Evolutionary conservation across 139 green algal genomes (phyloP), one percentile per base, ranked within the genome.

Genomic region (Deuterostichococcus epilithicus): DNA sequence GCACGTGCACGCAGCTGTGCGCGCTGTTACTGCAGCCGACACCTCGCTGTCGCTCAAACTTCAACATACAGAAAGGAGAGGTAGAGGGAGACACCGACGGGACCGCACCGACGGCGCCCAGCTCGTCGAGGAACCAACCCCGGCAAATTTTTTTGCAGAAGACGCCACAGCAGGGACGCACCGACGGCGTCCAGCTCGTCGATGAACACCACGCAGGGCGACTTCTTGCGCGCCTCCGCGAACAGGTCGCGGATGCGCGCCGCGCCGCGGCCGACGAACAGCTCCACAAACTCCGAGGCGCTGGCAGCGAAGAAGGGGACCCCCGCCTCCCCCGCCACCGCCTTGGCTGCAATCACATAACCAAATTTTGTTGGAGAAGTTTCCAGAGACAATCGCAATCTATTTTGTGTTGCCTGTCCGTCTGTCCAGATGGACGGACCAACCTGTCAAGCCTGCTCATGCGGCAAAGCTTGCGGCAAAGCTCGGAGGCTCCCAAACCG

Each of bases 201-300:
- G 69, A 99, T 97, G 84, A 99, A 99, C n/a, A 99, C 87, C 15
- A 99, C 90, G 63, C 86, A 92, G 30, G 94, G 91, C 28, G 88
- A 80, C 22, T 77, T 73, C 83, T 95, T 94, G 68, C 94, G 88
- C 0, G 95, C 95, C 84, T 98, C 92, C 0, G 92, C 89, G 89
- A 99, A 99, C 68, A 99, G 80, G 80, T 95, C 92, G 1, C 88
- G 79, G 30, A 98, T 91, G 70, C 95, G 83, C 1, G 90, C 96
- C 15, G 95, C 95, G 13, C 95, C 95, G 1, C 95, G 86, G 4
- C 95, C 95, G 44, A 99, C 95, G 88, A 97, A 99, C 90, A 99
- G 90, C 89, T 99, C 96, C 75, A 98, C 94, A 88, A 99, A 99
- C 83, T 99, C 96, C 1, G 88, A 96, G n/a, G 94, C 96, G 13